phyloP scores from a whole-genome alignment of 495 filamentous ascomycete genomes.

The Aspergillus carlsbadensis region DNA sequence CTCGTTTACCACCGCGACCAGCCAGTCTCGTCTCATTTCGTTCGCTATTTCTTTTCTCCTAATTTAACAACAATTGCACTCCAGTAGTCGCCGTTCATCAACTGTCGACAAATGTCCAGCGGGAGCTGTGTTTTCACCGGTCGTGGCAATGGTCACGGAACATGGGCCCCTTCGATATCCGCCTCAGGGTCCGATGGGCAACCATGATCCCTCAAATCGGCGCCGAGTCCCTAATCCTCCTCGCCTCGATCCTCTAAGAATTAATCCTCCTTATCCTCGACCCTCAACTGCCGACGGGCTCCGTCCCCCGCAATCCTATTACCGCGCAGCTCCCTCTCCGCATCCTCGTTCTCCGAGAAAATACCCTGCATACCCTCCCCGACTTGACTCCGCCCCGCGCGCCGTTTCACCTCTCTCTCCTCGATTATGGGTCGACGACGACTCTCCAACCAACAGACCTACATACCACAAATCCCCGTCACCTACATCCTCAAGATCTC shows the following conservation, averaged over 20 bases:
- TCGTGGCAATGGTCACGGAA: slow-evolving; percentile 54
- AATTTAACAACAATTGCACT: background rate
- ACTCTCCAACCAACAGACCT: slow-evolving; percentile 21
- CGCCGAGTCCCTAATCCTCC: slow-evolving; percentile 34
- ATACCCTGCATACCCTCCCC: slow-evolving; percentile 16
- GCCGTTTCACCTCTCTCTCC: slow-evolving; percentile 29
- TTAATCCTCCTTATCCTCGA: slow-evolving; percentile 32
- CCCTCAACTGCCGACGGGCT: slow-evolving; percentile 22
- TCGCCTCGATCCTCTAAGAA: slow-evolving; percentile 35
- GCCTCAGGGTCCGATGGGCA: slow-evolving; percentile 27
- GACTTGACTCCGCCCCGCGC: slow-evolving; percentile 31
- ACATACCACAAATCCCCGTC: slow-evolving; percentile 14
- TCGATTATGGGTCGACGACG: slow-evolving; percentile 26
- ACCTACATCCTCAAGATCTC: slow-evolving; percentile 21
- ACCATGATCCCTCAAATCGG: slow-evolving; percentile 34
- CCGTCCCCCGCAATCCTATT: slow-evolving; percentile 27
- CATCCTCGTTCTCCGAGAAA: slow-evolving; percentile 32
- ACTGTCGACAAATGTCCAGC: slow-evolving; percentile 46
- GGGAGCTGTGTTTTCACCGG: slow-evolving; percentile 37
- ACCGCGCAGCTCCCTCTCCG: slow-evolving; percentile 12
- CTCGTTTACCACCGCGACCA: slow-evolving; percentile 17
- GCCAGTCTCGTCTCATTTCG: slow-evolving; percentile 8
- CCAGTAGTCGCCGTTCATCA: background rate
- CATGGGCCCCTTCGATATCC: slow-evolving; percentile 41
- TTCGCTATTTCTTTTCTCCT: background rate